Evolutionary conservation across 2,329 filamentous ascomycete genomes (phyloP).

Genomic region (Colletotrichum sp.): DNA sequence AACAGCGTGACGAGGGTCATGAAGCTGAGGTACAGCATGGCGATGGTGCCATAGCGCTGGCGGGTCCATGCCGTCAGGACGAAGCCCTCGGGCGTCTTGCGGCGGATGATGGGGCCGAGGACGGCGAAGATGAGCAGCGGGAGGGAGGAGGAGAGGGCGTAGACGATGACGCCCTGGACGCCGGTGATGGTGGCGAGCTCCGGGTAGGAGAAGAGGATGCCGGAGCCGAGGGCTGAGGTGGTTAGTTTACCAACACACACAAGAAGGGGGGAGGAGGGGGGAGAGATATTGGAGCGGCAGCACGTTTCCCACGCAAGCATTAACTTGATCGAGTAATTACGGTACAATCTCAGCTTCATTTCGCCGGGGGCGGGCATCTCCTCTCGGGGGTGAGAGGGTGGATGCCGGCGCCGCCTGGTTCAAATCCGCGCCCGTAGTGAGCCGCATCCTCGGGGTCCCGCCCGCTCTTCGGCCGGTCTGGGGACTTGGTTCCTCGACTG

Average conservation of each 20-base stretch:
- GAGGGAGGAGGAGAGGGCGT: constrained; percentile 74
- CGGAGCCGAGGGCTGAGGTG: constrained; percentile 76
- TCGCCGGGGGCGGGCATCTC: constrained; percentile 46
- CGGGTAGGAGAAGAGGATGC: constrained; percentile 83
- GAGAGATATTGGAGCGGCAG: constrained; percentile 74
- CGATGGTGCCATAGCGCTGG: constrained; percentile 74
- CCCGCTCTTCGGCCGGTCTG: not conserved
- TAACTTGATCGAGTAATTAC: constrained; percentile 98
- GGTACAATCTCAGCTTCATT: constrained; percentile 93
- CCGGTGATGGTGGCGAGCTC: constrained; percentile 80
- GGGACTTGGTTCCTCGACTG: not conserved
- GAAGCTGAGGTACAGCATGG: constrained; percentile 77
- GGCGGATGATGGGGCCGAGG: constrained; percentile 78
- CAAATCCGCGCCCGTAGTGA: constrained; percentile 88
- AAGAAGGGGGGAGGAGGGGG: constrained; percentile 28
- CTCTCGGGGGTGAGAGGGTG: constrained; percentile 48
- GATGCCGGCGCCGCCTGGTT: constrained; percentile 50
- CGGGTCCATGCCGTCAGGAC: constrained; percentile 86
- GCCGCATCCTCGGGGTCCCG: constrained; percentile 53
- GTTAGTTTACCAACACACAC: constrained; percentile 43
- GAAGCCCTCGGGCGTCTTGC: constrained; percentile 82
- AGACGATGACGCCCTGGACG: constrained; percentile 79
- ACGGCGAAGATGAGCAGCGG: constrained; percentile 78
- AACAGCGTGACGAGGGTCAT: constrained; percentile 83
- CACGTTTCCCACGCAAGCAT: constrained; percentile 99